Percentiles rank a stretch among this genome's conserved stretches.
Evolutionary conservation across 768 basidiomycete species (phyloP).

Genomic region (Boletus rubescentipes): DNA sequence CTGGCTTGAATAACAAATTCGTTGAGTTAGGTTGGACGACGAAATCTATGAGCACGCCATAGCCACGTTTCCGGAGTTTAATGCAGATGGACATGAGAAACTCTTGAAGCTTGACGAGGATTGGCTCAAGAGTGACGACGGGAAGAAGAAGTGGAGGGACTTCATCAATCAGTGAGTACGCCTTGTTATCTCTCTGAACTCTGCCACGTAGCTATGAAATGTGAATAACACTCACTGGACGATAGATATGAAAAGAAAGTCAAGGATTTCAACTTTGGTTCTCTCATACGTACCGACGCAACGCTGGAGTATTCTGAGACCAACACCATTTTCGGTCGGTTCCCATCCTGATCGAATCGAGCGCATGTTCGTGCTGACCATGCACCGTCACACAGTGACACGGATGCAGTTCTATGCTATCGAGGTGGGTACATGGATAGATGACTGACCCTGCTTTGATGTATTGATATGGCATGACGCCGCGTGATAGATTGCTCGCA

Average conservation of each 20-base stretch:
- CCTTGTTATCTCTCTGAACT: not conserved
- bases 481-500: conserved; percentile 75
- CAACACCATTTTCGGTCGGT: conserved; percentile 91
- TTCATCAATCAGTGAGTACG: conserved; percentile 71
- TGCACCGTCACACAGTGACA: conserved; percentile 13
- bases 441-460: not conserved
- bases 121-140: conserved; percentile 83
- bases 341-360: not conserved
- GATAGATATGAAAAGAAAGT: conserved; percentile 84
- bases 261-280: conserved; percentile 96
- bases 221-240: conserved; percentile 10
- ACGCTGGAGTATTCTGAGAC: conserved; percentile 81
- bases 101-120: conserved; percentile 77
- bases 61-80: conserved; percentile 79
- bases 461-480: not conserved
- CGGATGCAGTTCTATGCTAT: conserved; percentile 81
- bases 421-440: conserved; percentile 54
- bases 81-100: conserved; percentile 44
- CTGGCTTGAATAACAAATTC: conserved; percentile 13
- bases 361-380: conserved; percentile 8
- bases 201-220: conserved; percentile 2
- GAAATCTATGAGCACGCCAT: conserved; percentile 83
- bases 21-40: conserved; percentile 70
- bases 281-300: conserved; percentile 81
- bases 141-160: conserved; percentile 88